A percentile compares a stretch with the other conserved stretches of the same genome.
These are phyloP conservation scores for Mortierella polycephala DNA, from an alignment of 371 early-diverging fungal species.

Conservation along the genomic window DNA sequence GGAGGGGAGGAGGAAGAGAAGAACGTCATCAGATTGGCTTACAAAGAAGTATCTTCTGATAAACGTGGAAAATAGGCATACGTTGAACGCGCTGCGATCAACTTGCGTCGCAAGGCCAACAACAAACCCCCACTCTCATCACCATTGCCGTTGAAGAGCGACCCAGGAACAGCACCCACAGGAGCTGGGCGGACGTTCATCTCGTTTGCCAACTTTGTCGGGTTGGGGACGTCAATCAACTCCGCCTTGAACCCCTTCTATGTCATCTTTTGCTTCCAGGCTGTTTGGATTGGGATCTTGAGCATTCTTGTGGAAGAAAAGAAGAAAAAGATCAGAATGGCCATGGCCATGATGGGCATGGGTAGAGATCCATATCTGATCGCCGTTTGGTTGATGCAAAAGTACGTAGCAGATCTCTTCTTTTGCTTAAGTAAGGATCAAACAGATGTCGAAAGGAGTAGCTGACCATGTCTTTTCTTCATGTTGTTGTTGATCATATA, in stretches of 20 bases:
- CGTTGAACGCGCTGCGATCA: slow-evolving; percentile 58
- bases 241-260: slow-evolving; percentile 47
- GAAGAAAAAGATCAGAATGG: slow-evolving; percentile 36
- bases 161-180: slow-evolving; percentile 14
- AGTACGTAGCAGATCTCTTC: slow-evolving; percentile 19
- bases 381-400: slow-evolving; percentile 52
- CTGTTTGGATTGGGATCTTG: slow-evolving; percentile 48
- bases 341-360: slow-evolving; percentile 58
- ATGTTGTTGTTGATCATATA: not conserved
- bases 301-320: slow-evolving; percentile 49
- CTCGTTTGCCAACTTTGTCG: slow-evolving; percentile 49
- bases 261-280: slow-evolving; percentile 55
- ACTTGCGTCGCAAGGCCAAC: slow-evolving; percentile 50
- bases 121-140: slow-evolving; percentile 51
- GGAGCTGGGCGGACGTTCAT: slow-evolving; percentile 47
- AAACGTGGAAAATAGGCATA: slow-evolving; percentile 26
- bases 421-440: not conserved
- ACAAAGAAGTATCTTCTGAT: too few species aligned
- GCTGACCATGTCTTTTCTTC: not conserved
- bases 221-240: slow-evolving; percentile 36
- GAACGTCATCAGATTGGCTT: not conserved
- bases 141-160: slow-evolving; percentile 45
- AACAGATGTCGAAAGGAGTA: not conserved
- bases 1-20: not conserved
- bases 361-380: slow-evolving; percentile 37